Percentiles rank a stretch among this genome's conserved stretches.
Conservation (phyloP, 345 rosid species). For the Populus alba region DNA sequence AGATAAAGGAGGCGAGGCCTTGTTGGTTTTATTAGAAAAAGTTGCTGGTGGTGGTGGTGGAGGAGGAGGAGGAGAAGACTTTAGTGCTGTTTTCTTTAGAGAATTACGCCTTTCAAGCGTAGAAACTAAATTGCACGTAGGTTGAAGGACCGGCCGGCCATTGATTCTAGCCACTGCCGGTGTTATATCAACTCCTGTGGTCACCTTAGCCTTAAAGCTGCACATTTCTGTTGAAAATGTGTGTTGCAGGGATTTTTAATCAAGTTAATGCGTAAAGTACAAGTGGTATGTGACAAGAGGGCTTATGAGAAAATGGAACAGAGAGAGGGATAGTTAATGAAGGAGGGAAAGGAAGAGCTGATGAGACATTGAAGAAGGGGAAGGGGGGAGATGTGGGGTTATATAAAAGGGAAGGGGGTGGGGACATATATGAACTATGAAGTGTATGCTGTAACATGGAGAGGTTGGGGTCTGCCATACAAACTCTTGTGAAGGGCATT, state of each 20-base stretch:
- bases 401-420: slow-evolving; percentile 13
- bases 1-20: slow-evolving; percentile 25
- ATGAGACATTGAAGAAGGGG: background rate
- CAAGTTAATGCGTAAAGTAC: background rate
- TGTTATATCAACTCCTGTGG: slow-evolving; percentile 28
- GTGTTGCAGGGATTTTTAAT: background rate
- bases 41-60: slow-evolving; percentile 13
- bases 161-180: slow-evolving; percentile 38
- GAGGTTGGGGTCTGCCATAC: slow-evolving; percentile 47
- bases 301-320: background rate
- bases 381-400: slow-evolving; percentile 8
- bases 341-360: background rate
- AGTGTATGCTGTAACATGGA: slow-evolving; percentile 32
- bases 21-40: slow-evolving; percentile 1
- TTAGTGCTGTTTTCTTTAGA: slow-evolving; percentile 19
- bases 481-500: slow-evolving; percentile 31
- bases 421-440: slow-evolving; percentile 9
- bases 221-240: slow-evolving; percentile 28
- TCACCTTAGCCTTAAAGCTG: slow-evolving; percentile 38
- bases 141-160: slow-evolving; percentile 64
- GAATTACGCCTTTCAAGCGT: slow-evolving; percentile 32
- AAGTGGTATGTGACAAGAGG: background rate
- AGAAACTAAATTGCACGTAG: slow-evolving; percentile 47
- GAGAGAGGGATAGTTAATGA: background rate
- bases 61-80: slow-evolving; percentile 25